Percentiles rank a stretch among this genome's conserved stretches.
Conservation (phyloP, 2,329 filamentous ascomycete genomes). For the Colletotrichum gloeosporioides region DNA sequence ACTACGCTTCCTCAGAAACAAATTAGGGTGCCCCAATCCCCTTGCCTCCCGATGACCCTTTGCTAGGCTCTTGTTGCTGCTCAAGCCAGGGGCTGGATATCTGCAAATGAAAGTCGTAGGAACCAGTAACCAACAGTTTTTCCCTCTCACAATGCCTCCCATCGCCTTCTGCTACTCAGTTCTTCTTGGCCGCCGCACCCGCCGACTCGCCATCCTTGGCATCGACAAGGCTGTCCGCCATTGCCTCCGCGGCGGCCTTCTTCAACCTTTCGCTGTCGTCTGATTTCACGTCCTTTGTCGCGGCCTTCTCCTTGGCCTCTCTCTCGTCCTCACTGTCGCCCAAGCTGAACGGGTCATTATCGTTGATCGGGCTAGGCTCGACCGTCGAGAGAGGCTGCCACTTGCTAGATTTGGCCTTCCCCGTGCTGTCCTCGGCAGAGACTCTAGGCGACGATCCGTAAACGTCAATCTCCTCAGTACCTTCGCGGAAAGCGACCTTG, state of each 20-base stretch:
- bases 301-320: conserved; percentile 70
- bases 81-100: conserved; percentile 16
- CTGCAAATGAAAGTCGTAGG: conserved; percentile 19
- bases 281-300: conserved; percentile 53
- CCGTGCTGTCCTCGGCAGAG: conserved; percentile 54
- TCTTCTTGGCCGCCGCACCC: conserved; percentile 38
- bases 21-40: conserved; percentile 15
- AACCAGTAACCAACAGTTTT: neutral
- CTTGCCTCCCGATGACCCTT: conserved; percentile 12
- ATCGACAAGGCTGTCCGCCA: conserved; percentile 60
- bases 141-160: neutral
- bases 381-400: conserved; percentile 94
- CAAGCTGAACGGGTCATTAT: conserved; percentile 96
- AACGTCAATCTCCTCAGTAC: conserved; percentile 79
- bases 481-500: conserved; percentile 63
- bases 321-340: conserved; percentile 96
- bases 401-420: conserved; percentile 78
- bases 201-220: conserved; percentile 38
- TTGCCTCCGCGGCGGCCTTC: conserved; percentile 68
- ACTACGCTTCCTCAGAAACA: conserved; percentile 18
- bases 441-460: conserved; percentile 70
- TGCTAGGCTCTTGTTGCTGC: neutral
- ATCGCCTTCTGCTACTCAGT: conserved; percentile 24
- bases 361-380: conserved; percentile 63
- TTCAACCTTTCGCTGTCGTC: conserved; percentile 68